Base-by-base conservation (phyloP, 352 stramenopile species). In the Globisporangium middletonii region DNA sequence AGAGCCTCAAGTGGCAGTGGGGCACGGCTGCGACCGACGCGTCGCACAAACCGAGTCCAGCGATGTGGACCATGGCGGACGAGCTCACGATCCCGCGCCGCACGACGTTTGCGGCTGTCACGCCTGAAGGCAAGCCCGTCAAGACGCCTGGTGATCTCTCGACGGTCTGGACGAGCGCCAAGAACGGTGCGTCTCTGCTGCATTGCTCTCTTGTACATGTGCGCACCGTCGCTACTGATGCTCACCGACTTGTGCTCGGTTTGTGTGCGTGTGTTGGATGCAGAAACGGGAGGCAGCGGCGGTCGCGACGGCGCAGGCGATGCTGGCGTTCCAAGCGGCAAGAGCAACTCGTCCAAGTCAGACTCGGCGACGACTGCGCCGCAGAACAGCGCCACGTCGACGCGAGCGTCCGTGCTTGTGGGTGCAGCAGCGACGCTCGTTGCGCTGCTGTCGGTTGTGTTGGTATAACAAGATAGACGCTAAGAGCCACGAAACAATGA, bases 1-100 rank as follows among this genome's bases (percentile, higher is more conserved):
- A 72, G 16, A 71, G 62, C 11, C 62, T 92, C 15, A 52, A 82
- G 49, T 89, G 79, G 79, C 68, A 78, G 28, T 89, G 77, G 77
- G 79, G 79, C 1, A 74, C 75, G 11, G 70, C 79, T 4, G 79
- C 68, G 4, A 70, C 71, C 7, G 77, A 87, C 43, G 63, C 58
- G 4, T 75, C 63, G 1, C 60, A 75, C 37, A 67, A 68, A 1
- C 79, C 79, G 3, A 66, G 73, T 38, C 72, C 76, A 16, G 62
- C 61, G 15, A 73, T 73, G 55, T 89, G 79, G 79, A 59, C 54
- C 9, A 56, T 77, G 4, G 64, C 83, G 37, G 76, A 89, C 23
- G 55, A 70, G 13, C 35, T 82, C 16, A 82, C 72, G 5, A 75
- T 89, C 43, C 60, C 71, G 15, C 69, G 67, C 4, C 73, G 75